phyloP scores from a whole-genome alignment of 2,329 filamentous ascomycete species.

The Colletotrichum tropicale region DNA sequence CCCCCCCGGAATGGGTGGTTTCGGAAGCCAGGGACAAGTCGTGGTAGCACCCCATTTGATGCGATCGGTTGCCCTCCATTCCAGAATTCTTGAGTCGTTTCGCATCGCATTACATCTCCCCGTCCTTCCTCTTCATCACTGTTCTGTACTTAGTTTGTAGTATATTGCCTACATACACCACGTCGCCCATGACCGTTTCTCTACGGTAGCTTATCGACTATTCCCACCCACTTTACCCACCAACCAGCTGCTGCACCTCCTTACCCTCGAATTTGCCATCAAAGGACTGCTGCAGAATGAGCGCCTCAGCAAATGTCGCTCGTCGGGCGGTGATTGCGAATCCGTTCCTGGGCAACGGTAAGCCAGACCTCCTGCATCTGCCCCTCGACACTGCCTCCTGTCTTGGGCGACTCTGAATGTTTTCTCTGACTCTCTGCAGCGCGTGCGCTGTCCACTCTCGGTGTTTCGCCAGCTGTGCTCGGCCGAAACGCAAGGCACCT shows the following conservation, averaged over 20 bases:
- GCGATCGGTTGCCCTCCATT: conserved; percentile 20
- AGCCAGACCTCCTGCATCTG: conserved; percentile 26
- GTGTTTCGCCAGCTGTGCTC: conserved; percentile 51
- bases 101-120: conserved; percentile 10
- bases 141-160: conserved; percentile 3
- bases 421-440: conserved; percentile 40
- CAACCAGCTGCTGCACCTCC: not conserved
- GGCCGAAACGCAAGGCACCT: conserved; percentile 51
- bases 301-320: conserved; percentile 60
- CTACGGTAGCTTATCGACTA: not conserved
- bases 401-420: not conserved
- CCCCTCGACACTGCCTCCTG: not conserved
- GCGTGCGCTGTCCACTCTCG: conserved; percentile 50
- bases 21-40: conserved; percentile 20
- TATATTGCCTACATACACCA: not conserved
- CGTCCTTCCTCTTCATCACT: conserved; percentile 11
- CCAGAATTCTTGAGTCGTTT: conserved; percentile 16
- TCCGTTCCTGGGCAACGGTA: conserved; percentile 55
- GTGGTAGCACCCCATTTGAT: conserved; percentile 20
- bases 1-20: conserved; percentile 12
- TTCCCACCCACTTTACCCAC: not conserved
- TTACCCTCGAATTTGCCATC: not conserved
- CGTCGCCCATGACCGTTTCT: conserved; percentile 1
- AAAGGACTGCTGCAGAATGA: conserved; percentile 43
- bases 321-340: conserved; percentile 58